Evolutionary conservation across 495 filamentous ascomycete species (phyloP).

Genomic region (Beverwykella pulmonaria): DNA sequence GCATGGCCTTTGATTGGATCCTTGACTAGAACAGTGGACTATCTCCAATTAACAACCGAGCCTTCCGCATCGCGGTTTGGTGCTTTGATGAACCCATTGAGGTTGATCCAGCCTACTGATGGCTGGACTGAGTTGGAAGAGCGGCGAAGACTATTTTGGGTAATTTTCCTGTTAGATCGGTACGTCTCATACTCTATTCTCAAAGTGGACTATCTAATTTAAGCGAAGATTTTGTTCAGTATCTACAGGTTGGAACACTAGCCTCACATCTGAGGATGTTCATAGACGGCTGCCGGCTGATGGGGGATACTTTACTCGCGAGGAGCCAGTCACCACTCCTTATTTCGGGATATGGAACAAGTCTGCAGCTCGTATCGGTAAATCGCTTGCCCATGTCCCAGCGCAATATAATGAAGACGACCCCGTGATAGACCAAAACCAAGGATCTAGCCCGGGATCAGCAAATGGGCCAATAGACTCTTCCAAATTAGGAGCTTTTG

Average conservation of each 20-base stretch:
- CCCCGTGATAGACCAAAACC: neutral
- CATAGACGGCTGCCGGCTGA: constrained; percentile 10
- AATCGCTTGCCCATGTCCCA: constrained; percentile 10
- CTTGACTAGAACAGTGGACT: constrained; percentile 13
- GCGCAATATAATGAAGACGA: constrained; percentile 23
- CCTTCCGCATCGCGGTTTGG: neutral
- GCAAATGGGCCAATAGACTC: constrained; percentile 6
- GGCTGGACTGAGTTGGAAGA: constrained; percentile 18
- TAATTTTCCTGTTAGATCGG: constrained; percentile 14
- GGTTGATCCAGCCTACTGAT: constrained; percentile 2
- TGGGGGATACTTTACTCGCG: constrained; percentile 14
- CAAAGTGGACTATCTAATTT: neutral
- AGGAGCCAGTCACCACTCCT: constrained; percentile 17
- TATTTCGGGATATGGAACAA: constrained; percentile 21
- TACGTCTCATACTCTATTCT: neutral
- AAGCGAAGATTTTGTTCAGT: constrained; percentile 10
- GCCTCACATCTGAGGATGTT: constrained; percentile 15
- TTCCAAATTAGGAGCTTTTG: constrained; percentile 16
- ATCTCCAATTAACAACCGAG: constrained; percentile 13
- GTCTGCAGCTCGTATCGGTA: constrained; percentile 7
- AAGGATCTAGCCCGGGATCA: constrained; percentile 7
- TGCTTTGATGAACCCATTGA: constrained; percentile 10
- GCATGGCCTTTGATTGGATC: constrained; percentile 18
- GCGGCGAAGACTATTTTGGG: constrained; percentile 11
- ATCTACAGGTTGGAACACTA: constrained; percentile 16